Percentiles rank a stretch among this genome's conserved stretches.
Evolutionary conservation across 768 basidiomycete genomes (phyloP).

Genomic region (Scleroderma citrinum): DNA sequence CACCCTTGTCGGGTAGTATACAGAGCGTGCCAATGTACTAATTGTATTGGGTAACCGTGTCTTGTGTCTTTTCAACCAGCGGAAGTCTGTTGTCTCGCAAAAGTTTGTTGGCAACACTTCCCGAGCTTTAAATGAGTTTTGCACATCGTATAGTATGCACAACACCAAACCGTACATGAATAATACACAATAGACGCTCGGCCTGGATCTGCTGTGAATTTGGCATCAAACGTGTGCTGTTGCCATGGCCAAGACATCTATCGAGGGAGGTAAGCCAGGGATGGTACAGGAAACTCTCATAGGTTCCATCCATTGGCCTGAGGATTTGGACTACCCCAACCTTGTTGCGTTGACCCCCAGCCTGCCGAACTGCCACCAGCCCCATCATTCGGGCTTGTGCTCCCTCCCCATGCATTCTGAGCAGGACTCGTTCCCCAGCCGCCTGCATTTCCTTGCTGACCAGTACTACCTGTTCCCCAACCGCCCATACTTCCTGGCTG

Average conservation of each 20-base stretch:
- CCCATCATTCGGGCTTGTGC: conserved; percentile 25
- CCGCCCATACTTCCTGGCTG: not conserved
- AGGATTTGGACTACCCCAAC: conserved; percentile 46
- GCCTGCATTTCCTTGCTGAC: conserved; percentile 18
- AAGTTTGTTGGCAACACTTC: no score
- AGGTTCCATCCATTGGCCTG: conserved; percentile 53
- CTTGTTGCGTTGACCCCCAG: conserved; percentile 30
- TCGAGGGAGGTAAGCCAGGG: not conserved
- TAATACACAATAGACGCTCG: not conserved
- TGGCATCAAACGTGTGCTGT: not conserved
- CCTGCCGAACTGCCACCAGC: conserved; percentile 9
- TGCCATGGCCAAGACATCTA: not conserved
- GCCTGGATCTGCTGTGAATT: no score
- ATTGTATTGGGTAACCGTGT: no score
- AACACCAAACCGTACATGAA: no score
- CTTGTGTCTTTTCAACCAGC: no score
- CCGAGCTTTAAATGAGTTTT: no score
- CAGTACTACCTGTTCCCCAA: conserved; percentile 17
- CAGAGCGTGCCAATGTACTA: no score
- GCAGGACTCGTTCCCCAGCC: conserved; percentile 31
- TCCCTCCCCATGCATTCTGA: conserved; percentile 34
- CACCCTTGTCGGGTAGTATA: no score
- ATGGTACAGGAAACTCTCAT: conserved; percentile 3
- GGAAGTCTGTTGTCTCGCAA: no score
- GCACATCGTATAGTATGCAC: no score